Evolutionary conservation across 306 rosid species (phyloP).

Genomic region (Dryas alaskensis): DNA sequence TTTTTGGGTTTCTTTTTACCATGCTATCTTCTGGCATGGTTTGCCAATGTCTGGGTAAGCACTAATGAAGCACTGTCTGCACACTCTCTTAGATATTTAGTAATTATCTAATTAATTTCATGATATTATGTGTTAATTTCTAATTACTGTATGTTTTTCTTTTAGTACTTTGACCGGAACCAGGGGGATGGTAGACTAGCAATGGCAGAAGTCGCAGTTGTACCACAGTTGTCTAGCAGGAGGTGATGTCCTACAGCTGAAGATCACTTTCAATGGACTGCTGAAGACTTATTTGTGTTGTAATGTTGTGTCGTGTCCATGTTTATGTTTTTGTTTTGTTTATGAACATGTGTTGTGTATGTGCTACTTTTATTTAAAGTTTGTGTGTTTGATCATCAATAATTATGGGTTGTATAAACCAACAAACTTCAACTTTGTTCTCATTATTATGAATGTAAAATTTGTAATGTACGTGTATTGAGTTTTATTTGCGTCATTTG

Average conservation of each 20-base stretch:
- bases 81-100: background rate
- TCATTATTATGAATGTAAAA: background rate
- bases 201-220: background rate
- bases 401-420: background rate
- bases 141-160: background rate
- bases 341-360: background rate
- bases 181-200: background rate
- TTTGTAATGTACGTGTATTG: background rate
- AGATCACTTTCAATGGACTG: background rate
- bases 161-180: background rate
- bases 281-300: background rate
- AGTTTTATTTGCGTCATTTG: background rate
- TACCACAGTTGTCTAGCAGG: background rate
- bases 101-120: background rate
- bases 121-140: background rate
- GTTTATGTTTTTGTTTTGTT: background rate
- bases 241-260: background rate
- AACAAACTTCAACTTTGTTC: background rate
- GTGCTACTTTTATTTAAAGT: background rate
- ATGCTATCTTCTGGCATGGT: constrained; percentile 6
- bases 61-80: background rate
- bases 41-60: background rate
- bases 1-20: background rate
- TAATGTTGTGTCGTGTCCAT: background rate
- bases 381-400: background rate